Evolutionary conservation across 2,329 filamentous ascomycete genomes (phyloP), one percentile per base, ranked within the genome.

Genomic region (Aspergillus texensis): DNA sequence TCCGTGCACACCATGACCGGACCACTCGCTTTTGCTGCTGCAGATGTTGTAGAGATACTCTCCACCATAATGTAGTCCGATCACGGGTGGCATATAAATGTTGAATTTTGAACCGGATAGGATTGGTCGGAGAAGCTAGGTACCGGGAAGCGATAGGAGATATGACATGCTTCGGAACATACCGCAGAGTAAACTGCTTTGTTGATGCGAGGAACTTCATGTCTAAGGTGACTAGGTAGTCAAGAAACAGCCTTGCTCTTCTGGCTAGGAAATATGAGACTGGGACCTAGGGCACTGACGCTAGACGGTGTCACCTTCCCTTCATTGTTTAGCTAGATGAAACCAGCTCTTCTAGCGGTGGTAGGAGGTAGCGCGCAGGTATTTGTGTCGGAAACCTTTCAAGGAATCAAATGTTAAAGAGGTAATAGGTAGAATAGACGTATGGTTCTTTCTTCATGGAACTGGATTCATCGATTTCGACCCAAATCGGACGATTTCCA

Each of bases 61-160:
- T 72, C 81, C 82, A 85, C 79, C 84, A 84, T 21, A 88, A 75
- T 39, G 74, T 75, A 68, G 79, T 74, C 11, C 72, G 74, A 46
- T 79, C 75, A 50, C 81, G 78, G 61, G 74, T 71, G 9, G 70
- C 67, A 59, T 76, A 80, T 60, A 75, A 70, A 46, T 80, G 68
- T 28, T 71, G 48, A 58, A 81, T 71, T 67, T 79, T 80, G 24
- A 75, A 75, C 19, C 73, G 72, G 57, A 81, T 70, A 2, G 76
- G 74, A 66, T 81, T 75, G 57, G 64, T 58, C 12, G 61, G 69
- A 65, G 66, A 57, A 36, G 36, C 54, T 41, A 74, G 58, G 69
- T 78, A 76, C 50, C 76, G 74, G n/a, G 48, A 21, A 36, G 73
- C 77, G 55, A 78, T 62, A 8, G 71, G 68, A 30, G 74, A 69